phyloP scores from a whole-genome alignment of 345 rosid species.

The Eucalyptus pauciflora region DNA sequence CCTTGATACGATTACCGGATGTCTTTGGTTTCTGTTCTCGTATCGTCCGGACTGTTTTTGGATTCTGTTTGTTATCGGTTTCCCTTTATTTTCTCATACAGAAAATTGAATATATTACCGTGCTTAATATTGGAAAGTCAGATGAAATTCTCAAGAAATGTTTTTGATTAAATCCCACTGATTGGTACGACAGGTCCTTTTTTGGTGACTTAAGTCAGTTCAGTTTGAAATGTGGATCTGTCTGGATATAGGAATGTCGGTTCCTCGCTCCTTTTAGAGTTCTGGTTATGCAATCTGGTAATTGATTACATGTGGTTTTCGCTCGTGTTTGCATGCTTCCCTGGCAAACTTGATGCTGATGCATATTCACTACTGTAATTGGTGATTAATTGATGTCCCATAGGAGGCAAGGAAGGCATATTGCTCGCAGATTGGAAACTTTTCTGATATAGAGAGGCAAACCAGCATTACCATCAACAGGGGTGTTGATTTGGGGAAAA shows the following conservation, averaged over 20 bases:
- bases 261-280: background rate
- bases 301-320: background rate
- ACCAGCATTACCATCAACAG: constrained; percentile 49
- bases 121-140: background rate
- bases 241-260: background rate
- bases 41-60: background rate
- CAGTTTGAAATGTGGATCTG: background rate
- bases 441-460: constrained; percentile 38
- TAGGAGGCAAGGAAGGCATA: constrained; percentile 43
- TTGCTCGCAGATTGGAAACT: background rate
- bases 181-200: background rate
- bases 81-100: background rate
- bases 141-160: background rate
- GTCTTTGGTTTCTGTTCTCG: background rate
- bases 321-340: background rate
- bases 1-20: background rate
- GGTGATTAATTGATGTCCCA: background rate
- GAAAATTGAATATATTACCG: background rate
- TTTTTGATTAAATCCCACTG: background rate
- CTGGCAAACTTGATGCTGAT: background rate
- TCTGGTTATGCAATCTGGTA: background rate
- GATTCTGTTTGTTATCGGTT: background rate
- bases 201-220: background rate
- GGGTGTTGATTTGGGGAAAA: constrained; percentile 40
- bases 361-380: background rate